Percentiles rank a stretch among this genome's conserved stretches.
Conservation (phyloP, 192 early-diverging fungal species). For the Umbelopsis sp. region DNA sequence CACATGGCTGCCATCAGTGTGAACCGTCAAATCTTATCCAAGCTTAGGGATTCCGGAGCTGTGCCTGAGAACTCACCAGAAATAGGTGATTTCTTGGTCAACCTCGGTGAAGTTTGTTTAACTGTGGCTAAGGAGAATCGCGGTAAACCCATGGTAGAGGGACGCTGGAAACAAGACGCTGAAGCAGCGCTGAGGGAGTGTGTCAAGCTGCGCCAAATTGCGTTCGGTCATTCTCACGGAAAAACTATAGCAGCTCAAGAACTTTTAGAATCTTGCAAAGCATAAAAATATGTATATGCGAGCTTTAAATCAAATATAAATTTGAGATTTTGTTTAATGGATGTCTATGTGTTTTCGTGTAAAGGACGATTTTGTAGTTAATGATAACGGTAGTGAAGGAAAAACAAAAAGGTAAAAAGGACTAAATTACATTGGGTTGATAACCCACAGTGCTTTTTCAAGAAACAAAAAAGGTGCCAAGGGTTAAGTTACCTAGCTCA, state of each 20-base stretch:
- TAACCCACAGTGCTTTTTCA: background rate
- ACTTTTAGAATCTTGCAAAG: background rate
- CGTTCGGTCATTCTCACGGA: background rate
- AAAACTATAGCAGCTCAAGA: slow-evolving; percentile 3
- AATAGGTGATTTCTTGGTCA: slow-evolving; percentile 56
- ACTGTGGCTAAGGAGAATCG: slow-evolving; percentile 48
- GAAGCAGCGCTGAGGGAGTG: background rate
- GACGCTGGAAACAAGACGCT: slow-evolving; percentile 2
- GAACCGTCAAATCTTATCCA: slow-evolving; percentile 39
- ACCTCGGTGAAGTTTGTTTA: slow-evolving; percentile 58
- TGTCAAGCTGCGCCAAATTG: background rate
- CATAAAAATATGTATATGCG: background rate
- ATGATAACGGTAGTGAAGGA: background rate
- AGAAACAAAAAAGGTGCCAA: background rate
- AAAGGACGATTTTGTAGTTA: background rate
- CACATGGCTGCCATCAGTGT: slow-evolving; percentile 36
- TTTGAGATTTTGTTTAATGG: background rate
- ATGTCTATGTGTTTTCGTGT: background rate
- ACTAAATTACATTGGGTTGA: slow-evolving; percentile 14
- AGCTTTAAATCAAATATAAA: background rate
- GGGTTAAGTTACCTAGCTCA: no score
- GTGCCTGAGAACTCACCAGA: slow-evolving; percentile 60
- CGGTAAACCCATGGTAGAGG: slow-evolving; percentile 23
- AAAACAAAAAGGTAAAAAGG: background rate
- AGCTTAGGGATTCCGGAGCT: slow-evolving; percentile 47